Evolutionary conservation across 306 rosid genomes (phyloP), one percentile per base, ranked within the genome.

Genomic region (Vigna radiata): DNA sequence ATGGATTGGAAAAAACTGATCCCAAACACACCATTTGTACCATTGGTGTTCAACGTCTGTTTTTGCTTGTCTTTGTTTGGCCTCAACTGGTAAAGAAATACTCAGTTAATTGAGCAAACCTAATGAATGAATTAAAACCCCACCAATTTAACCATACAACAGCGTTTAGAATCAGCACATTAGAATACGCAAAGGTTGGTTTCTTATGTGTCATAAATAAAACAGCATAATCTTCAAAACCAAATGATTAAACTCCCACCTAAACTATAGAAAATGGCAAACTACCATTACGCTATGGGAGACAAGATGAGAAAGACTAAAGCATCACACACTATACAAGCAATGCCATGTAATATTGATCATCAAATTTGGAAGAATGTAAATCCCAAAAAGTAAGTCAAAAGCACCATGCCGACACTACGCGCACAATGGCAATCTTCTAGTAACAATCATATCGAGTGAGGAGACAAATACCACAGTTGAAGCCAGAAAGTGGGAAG

Each of bases 251-350:
- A 56, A 21, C 59, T 72, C 61, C 67, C 75, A 62, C 50, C 68
- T 60, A 72, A 52, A 68, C 80, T 67, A 76, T 27, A 72, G 54
- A 53, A 18, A 69, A 58, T 8, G 53, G 73, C 43, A 77, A 49
- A 53, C 68, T 44, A 53, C 71, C 77, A 73, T 33, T 39, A 69
- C 33, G 74, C 78, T 61, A 23, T 10, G 65, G 36, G 23, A 50
- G 63, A 76, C 29, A 80, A 64, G 8, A 13, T 15, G 48, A 62
- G 53, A 55, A 60, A 70, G 18, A 67, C 66, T 52, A 78, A 16
- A 71, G 37, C 47, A 61, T 44, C 72, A 67, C 88, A 77, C 76
- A 73, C 91, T 86, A 87, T 90, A 87, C 94, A 90, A 59, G 71
- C 74, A 80, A 68, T 29, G 88, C 79, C 88, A 81, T 73, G 33